Evolutionary conservation across 1,139 yeast species (phyloP), one percentile per base, ranked within the genome.

Genomic region (Sugiyamaella pinicola): DNA sequence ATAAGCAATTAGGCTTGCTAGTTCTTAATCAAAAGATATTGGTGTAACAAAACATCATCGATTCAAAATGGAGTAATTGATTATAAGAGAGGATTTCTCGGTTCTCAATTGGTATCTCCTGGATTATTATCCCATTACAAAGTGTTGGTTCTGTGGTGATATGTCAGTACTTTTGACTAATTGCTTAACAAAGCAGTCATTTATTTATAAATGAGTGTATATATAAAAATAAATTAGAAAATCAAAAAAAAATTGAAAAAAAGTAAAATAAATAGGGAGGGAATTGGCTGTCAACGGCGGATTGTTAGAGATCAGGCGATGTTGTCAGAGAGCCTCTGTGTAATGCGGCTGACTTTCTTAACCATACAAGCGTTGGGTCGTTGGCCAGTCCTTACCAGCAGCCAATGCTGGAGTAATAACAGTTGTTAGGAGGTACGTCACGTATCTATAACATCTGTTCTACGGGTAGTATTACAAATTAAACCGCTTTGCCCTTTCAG

Each of bases 1-100:
- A 55, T 55, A 55, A 55, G 54, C 54, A 55, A 55, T 49, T 55
- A 55, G 57, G 55, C 57, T 55, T 55, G 57, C 57, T 55, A 52
- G 57, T 47, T 55, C 57, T 55, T 55, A 54, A 46, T 46, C 49
- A 37, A 46, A 28, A 28, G 13, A 3, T n/a, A 42, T 33, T 31
- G 37, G 21, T 43, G 37, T 31, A n/a, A 43, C 9, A 26, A 26
- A 7, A 6, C 31, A 40, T 43, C 39, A 19, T 4, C n/a, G 22
- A 38, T 24, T 28, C 38, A 18, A 18, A 10, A 21, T 43, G 47
- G 47, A 43, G 33, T 33, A 43, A 33, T 21, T 29, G 31, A 33
- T 12, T 31, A 13, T 33, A 15, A 28, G 28, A 42, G 37, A 26
- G 19, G 40, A 43, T 5, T 6, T 8, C 6, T 24, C 38, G n/a